phyloP scores from a whole-genome alignment of 768 basidiomycete genomes.

The Fomitopsis serialis region DNA sequence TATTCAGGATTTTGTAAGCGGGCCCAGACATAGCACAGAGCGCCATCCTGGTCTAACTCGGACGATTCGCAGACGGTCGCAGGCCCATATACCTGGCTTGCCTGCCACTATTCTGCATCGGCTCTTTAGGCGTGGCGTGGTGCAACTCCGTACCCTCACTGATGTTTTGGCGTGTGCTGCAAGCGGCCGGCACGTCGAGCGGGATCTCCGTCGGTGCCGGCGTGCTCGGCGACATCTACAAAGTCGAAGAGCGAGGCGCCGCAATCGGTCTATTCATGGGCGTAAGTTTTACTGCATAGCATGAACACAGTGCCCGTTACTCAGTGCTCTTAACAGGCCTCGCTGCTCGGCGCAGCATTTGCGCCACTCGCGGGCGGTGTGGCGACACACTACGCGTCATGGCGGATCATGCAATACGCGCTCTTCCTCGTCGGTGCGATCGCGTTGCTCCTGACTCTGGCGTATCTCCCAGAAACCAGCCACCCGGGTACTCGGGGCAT shows the following conservation, averaged over 20 bases:
- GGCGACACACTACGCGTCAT: conserved; percentile 56
- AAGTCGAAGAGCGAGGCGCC: conserved; percentile 52
- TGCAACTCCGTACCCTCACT: conserved; percentile 40
- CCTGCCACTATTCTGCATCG: conserved; percentile 53
- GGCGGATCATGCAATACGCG: conserved; percentile 52
- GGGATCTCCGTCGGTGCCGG: conserved; percentile 52
- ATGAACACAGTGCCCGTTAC: not conserved
- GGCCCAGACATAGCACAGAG: not conserved
- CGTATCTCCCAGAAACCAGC: conserved; percentile 62
- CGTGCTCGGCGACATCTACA: conserved; percentile 64
- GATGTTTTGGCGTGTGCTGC: conserved; percentile 58
- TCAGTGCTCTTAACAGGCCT: conserved; percentile 29
- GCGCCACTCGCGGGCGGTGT: conserved; percentile 57
- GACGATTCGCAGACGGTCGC: conserved; percentile 49
- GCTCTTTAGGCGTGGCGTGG: conserved; percentile 53
- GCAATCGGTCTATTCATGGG: conserved; percentile 57
- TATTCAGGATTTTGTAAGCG: conserved; percentile 44
- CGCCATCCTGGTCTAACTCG: not conserved
- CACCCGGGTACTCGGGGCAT: conserved; percentile 54
- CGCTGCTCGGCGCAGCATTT: conserved; percentile 53
- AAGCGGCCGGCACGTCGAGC: conserved; percentile 59
- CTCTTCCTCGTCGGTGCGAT: conserved; percentile 38
- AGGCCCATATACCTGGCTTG: conserved; percentile 52
- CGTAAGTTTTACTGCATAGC: conserved; percentile 23
- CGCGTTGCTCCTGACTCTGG: conserved; percentile 32